A percentile compares a stretch with the other conserved stretches of the same genome.
Evolutionary conservation across 179 eudicot genomes (phyloP).

Genomic region (Corrigiola litoralis): DNA sequence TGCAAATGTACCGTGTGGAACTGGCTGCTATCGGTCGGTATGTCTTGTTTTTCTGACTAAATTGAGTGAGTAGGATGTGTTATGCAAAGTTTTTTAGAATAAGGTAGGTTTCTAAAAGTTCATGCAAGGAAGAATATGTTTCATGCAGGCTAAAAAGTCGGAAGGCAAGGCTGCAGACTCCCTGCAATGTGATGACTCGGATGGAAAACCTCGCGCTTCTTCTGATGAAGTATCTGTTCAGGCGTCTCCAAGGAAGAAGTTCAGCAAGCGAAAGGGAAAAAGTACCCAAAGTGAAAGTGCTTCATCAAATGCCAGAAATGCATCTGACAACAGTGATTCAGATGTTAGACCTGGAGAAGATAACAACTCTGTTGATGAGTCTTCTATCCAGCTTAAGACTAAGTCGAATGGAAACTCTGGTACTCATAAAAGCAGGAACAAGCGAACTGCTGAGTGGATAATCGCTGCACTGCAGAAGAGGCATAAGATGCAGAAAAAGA

Average conservation of each 20-base stretch:
- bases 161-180: constrained; percentile 43
- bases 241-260: constrained; percentile 39
- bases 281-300: constrained; percentile 75
- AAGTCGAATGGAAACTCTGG: constrained; percentile 47
- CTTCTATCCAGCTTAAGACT: constrained; percentile 37
- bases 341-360: constrained; percentile 53
- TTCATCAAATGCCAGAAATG: constrained; percentile 61
- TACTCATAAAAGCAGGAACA: constrained; percentile 51
- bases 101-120: background rate
- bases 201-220: constrained; percentile 41
- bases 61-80: background rate
- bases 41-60: constrained; percentile 2
- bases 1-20: constrained; percentile 68
- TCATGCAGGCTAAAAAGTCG: constrained; percentile 41
- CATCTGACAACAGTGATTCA: constrained; percentile 82
- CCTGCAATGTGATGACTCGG: constrained; percentile 31
- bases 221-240: constrained; percentile 40
- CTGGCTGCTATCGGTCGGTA: constrained; percentile 73
- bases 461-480: constrained; percentile 54
- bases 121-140: constrained; percentile 10
- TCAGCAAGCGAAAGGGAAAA: constrained; percentile 47
- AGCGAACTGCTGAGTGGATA: constrained; percentile 67
- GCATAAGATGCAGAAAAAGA: constrained; percentile 74
- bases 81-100: background rate
- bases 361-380: constrained; percentile 24